Evolutionary conservation across 2,329 filamentous ascomycete genomes (phyloP), one percentile per base, ranked within the genome.

Genomic region (Gnomoniopsis sp.): DNA sequence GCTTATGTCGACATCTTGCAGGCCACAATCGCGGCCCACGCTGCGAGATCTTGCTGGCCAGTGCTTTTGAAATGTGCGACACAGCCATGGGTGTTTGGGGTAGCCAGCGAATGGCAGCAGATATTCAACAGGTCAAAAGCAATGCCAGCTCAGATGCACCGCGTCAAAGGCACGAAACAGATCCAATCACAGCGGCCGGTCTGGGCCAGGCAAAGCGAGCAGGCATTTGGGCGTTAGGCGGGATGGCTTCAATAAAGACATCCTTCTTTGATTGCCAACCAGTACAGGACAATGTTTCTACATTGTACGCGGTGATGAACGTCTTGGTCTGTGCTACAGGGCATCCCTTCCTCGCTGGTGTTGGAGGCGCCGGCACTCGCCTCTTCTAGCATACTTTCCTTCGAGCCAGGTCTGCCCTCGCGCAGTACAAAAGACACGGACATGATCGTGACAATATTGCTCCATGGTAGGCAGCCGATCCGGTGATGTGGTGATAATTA

Each of bases 1-100:
- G 55, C 55, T 48, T 58, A 55, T 21, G 41, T 14, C 34, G 41
- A 53, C 44, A 23, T 47, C 44, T 22, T 51, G 44, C 38, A 26
- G 55, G 55, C 59, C 59, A 55, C 41, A 55, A 47, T 34, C 23
- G 48, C 36, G 55, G 48, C 59, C 59, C 33, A 52, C 53, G 48
- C 59, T 58, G 55, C 55, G 48, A 55, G 59, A 61, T 55, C 41
- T 46, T 36, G 51, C 43, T 61, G 51, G 59, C 59, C 55, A 61
- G 34, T 55, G 55, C 52, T 58, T 57, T 33, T 36, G 53, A 50
- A 48, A 47, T 49, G 57, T 56, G 49, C 53, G 58, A 60, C 53
- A 60, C 53, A 26, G 33, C 48, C n/a, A 41, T 46, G 12, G 48
- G 55, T 46, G 46, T 41, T n/a, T 41, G 33, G 52, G 55, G 43